Conservation (phyloP, 331 rosid species). For the Acacia concinna region DNA sequence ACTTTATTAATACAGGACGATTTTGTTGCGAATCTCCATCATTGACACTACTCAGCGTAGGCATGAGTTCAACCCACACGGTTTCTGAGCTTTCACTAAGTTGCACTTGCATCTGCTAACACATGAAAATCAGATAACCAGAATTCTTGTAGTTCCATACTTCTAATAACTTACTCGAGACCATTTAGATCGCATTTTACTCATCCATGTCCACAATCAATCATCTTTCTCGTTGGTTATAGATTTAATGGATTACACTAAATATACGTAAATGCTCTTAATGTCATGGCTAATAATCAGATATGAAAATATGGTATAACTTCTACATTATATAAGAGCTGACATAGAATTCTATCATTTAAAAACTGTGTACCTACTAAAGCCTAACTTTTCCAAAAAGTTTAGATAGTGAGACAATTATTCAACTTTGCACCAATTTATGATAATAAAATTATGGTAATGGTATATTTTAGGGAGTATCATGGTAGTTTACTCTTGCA, state of each 20-base stretch:
- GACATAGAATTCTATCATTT: not conserved
- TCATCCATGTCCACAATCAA: not conserved
- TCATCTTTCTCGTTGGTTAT: not conserved
- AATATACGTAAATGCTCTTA: not conserved
- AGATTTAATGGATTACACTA: not conserved
- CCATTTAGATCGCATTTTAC: not conserved
- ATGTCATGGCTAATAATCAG: not conserved
- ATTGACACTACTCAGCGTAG: conserved; percentile 45
- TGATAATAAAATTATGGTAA: not conserved
- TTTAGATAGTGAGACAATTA: not conserved
- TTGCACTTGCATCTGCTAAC: conserved; percentile 69
- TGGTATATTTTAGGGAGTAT: too few relatives aligned
- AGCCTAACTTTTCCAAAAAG: not conserved
- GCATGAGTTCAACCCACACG: conserved; percentile 63
- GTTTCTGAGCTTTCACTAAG: conserved; percentile 69
- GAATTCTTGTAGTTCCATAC: not conserved
- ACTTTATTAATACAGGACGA: conserved; percentile 44
- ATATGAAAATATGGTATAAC: not conserved
- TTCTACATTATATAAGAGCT: not conserved
- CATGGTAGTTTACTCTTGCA: too few relatives aligned
- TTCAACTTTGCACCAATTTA: not conserved
- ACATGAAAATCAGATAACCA: conserved; percentile 11
- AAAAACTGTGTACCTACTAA: not conserved
- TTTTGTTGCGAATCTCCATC: conserved; percentile 46
- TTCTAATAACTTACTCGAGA: conserved; percentile 1